These are phyloP conservation scores for Blastobotrys elegans DNA, from an alignment of 1,139 yeast species.

Conservation along the genomic window DNA sequence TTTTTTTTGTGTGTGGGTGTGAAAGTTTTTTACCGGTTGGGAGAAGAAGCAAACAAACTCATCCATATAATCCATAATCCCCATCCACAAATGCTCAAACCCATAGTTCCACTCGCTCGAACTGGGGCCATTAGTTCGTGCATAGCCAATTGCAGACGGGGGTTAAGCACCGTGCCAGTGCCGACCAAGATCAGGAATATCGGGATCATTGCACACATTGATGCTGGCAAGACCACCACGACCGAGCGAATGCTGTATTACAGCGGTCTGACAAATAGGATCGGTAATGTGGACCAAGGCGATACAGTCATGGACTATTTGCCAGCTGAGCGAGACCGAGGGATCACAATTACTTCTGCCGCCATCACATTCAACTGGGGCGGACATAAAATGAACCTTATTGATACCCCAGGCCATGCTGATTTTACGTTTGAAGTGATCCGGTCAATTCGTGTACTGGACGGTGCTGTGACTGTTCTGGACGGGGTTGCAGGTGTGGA, in stretches of 20 bases:
- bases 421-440: slow-evolving; percentile 95
- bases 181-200: slow-evolving; percentile 50
- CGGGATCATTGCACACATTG: slow-evolving; percentile 82
- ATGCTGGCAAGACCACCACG: slow-evolving; percentile 85
- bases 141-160: not conserved
- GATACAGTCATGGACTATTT: slow-evolving; percentile 93
- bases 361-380: slow-evolving; percentile 93
- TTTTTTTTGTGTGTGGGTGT: too few relatives aligned
- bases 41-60: too few relatives aligned
- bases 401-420: slow-evolving; percentile 98
- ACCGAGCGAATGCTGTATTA: slow-evolving; percentile 89
- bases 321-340: slow-evolving; percentile 86
- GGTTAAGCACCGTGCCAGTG: not conserved
- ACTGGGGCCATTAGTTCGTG: too few relatives aligned
- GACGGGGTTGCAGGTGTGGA: slow-evolving; percentile 99
- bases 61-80: too few relatives aligned
- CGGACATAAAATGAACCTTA: slow-evolving; percentile 66
- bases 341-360: slow-evolving; percentile 95
- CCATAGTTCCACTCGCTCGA: too few relatives aligned
- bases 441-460: slow-evolving; percentile 80
- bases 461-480: slow-evolving; percentile 86
- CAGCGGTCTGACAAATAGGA: slow-evolving; percentile 70
- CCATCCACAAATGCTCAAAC: too few relatives aligned
- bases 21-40: too few relatives aligned
- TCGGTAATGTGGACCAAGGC: slow-evolving; percentile 95